Percentiles rank a stretch among this genome's conserved stretches.
Evolutionary conservation across 345 rosid species (phyloP).

Genomic region (Hirschfeldia incana): DNA sequence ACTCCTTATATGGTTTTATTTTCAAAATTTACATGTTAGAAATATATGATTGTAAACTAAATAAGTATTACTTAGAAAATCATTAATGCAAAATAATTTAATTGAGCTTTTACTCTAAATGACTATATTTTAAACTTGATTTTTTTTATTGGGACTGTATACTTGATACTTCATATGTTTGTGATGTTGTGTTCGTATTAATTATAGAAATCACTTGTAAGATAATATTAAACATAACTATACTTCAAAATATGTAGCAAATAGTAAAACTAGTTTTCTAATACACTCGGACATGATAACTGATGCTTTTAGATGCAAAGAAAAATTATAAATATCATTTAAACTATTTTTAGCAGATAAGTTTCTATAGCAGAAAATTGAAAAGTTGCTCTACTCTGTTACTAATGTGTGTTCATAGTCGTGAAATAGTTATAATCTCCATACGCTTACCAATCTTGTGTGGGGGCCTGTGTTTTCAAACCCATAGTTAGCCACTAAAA

Average conservation of each 20-base stretch:
- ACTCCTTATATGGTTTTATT: no score
- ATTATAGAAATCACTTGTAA: no score
- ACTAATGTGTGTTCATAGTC: not conserved
- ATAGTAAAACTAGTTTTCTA: not conserved
- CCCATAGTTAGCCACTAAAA: not conserved
- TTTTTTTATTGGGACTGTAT: no score
- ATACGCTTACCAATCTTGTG: not conserved
- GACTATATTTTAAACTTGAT: no score
- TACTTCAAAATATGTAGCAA: not conserved
- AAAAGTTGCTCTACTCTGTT: not conserved
- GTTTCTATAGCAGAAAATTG: not conserved
- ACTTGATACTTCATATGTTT: no score
- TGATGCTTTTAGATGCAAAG: not conserved
- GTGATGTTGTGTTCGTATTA: no score
- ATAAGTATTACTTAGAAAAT: no score
- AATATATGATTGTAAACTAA: no score
- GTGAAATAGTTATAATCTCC: not conserved
- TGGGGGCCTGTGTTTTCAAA: not conserved
- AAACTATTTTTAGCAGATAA: not conserved
- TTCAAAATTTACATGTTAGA: no score
- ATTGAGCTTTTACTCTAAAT: no score
- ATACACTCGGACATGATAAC: not conserved
- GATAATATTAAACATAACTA: not conserved
- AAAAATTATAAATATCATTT: no score
- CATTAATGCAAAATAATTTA: no score